Evolutionary conservation across 495 filamentous ascomycete genomes (phyloP).

Genomic region (Penicillium samsonianum): DNA sequence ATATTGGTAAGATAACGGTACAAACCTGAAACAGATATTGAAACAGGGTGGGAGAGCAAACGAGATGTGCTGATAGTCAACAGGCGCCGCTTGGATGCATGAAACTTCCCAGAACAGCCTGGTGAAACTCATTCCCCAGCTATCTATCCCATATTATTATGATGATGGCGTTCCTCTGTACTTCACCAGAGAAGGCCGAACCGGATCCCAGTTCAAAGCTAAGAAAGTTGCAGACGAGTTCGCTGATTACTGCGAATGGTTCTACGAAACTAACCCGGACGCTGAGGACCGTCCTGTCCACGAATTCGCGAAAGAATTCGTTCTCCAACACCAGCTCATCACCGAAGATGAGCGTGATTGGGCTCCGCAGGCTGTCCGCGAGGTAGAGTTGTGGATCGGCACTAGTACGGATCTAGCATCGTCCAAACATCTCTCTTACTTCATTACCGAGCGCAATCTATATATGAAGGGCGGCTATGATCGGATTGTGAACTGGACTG

Average conservation of each 20-base stretch:
- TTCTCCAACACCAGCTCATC: conserved; percentile 26
- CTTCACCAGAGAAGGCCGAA: conserved; percentile 26
- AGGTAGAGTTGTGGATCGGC: conserved; percentile 28
- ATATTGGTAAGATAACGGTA: conserved; percentile 21
- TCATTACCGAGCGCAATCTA: conserved; percentile 30
- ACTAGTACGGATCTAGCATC: conserved; percentile 25
- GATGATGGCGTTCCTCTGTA: conserved; percentile 26
- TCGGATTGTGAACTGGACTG: conserved; percentile 29
- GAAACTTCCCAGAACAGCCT: conserved; percentile 31
- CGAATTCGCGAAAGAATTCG: conserved; percentile 27
- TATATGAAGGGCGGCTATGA: conserved; percentile 33
- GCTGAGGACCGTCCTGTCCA: conserved; percentile 25
- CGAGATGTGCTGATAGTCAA: background rate
- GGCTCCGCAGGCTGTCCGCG: conserved; percentile 29
- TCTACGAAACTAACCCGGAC: conserved; percentile 28
- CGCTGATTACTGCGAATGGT: conserved; percentile 30
- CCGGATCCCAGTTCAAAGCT: conserved; percentile 30
- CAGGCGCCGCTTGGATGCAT: conserved; percentile 32
- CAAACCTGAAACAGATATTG: background rate
- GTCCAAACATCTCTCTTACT: conserved; percentile 29
- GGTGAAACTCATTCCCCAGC: conserved; percentile 26
- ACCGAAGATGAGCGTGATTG: conserved; percentile 29
- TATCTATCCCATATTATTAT: conserved; percentile 28
- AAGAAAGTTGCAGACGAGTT: conserved; percentile 33
- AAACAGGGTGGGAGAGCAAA: background rate